A percentile compares a stretch with the other conserved stretches of the same genome.
Conservation (phyloP, 1,139 yeast genomes). For the Yamadazyma buinensis region DNA sequence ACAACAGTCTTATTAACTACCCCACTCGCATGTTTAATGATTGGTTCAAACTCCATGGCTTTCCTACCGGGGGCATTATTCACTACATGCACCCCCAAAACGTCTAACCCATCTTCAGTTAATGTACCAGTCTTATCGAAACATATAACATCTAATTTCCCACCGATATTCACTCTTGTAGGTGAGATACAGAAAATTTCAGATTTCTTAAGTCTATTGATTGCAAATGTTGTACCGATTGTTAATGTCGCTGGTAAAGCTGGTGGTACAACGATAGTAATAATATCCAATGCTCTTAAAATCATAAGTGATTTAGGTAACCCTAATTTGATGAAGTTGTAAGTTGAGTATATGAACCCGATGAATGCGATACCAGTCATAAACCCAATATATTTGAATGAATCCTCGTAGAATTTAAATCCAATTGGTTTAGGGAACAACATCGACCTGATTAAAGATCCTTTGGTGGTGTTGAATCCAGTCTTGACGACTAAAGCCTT, state of each 20-base stretch:
- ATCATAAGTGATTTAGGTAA: constrained; percentile 67
- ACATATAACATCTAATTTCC: constrained; percentile 83
- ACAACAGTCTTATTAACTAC: constrained; percentile 8
- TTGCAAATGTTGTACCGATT: constrained; percentile 91
- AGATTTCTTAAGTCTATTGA: constrained; percentile 60
- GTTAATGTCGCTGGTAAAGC: constrained; percentile 97
- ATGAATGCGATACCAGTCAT: constrained; percentile 82
- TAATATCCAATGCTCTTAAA: constrained; percentile 85
- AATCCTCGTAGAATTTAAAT: constrained; percentile 88
- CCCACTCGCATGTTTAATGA: constrained; percentile 30
- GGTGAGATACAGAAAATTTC: constrained; percentile 89
- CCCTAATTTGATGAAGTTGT: constrained; percentile 76
- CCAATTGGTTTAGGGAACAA: constrained; percentile 93
- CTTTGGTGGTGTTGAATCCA: constrained; percentile 94
- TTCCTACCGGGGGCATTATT: constrained; percentile 50
- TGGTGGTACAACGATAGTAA: constrained; percentile 97
- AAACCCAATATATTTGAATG: constrained; percentile 92
- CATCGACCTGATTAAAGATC: constrained; percentile 93
- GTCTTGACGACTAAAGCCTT: constrained; percentile 85
- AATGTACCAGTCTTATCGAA: constrained; percentile 97
- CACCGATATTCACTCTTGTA: constrained; percentile 89
- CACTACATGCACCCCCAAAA: constrained; percentile 76
- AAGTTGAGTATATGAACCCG: constrained; percentile 82
- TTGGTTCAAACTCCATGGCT: constrained; percentile 48
- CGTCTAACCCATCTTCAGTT: constrained; percentile 95